Evolutionary conservation across 2,329 filamentous ascomycete genomes (phyloP).

Genomic region (Lasiodiplodia hormozganensis): DNA sequence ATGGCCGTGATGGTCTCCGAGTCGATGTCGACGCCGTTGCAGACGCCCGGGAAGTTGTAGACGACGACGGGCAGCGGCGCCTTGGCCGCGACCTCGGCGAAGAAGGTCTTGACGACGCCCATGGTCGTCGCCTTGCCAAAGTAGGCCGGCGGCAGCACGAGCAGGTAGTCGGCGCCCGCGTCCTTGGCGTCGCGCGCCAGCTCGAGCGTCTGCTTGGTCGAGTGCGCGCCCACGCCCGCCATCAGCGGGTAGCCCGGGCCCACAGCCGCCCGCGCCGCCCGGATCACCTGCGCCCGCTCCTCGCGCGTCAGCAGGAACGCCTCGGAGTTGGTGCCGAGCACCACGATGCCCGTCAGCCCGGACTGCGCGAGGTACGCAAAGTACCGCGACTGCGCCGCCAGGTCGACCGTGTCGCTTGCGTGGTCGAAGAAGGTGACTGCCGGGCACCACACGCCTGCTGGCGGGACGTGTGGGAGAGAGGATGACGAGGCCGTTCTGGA

Average conservation of each 20-base stretch:
- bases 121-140: slow-evolving; percentile 44
- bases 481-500: background rate
- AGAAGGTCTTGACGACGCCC: slow-evolving; percentile 51
- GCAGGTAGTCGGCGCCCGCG: slow-evolving; percentile 51
- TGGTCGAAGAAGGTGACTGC: slow-evolving; percentile 55
- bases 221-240: slow-evolving; percentile 52
- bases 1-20: slow-evolving; percentile 65
- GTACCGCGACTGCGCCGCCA: slow-evolving; percentile 51
- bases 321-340: slow-evolving; percentile 57
- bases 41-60: slow-evolving; percentile 76
- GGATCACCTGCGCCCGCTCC: slow-evolving; percentile 49
- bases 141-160: slow-evolving; percentile 54
- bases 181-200: slow-evolving; percentile 50
- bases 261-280: slow-evolving; percentile 49
- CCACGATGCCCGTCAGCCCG: slow-evolving; percentile 53
- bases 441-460: slow-evolving; percentile 1
- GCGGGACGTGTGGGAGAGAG: background rate
- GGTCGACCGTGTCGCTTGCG: slow-evolving; percentile 43
- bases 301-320: slow-evolving; percentile 54
- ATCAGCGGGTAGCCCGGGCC: slow-evolving; percentile 52
- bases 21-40: slow-evolving; percentile 64
- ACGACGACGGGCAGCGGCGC: slow-evolving; percentile 70
- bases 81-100: slow-evolving; percentile 60
- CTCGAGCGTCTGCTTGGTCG: slow-evolving; percentile 52
- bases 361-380: slow-evolving; percentile 53